phyloP scores from a whole-genome alignment of 495 filamentous ascomycete genomes.

The Penicillium diatomitis region DNA sequence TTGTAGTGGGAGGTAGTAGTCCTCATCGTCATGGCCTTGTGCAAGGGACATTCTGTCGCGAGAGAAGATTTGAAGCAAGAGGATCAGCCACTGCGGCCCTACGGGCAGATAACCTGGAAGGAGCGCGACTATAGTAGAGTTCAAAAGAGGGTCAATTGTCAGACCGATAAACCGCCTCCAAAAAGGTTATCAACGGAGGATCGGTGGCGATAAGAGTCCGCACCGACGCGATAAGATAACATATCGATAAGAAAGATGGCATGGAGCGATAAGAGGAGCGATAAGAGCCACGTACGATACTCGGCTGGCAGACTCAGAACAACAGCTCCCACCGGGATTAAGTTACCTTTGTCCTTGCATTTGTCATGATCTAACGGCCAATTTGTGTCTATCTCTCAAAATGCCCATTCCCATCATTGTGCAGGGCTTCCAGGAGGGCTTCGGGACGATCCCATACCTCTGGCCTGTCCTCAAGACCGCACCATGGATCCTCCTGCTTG shows the following conservation, averaged over 20 bases:
- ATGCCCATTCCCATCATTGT: constrained; percentile 79
- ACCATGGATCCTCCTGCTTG: constrained; percentile 50
- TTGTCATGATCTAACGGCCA: constrained; percentile 5
- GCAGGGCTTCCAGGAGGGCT: constrained; percentile 52
- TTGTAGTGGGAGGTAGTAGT: constrained; percentile 59
- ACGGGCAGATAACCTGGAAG: too few species aligned
- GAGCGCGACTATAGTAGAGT: too few species aligned
- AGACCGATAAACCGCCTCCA: too few species aligned
- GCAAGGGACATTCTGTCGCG: constrained; percentile 1
- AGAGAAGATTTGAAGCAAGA: too few species aligned
- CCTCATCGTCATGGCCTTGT: constrained; percentile 37
- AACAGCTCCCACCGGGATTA: constrained; percentile 1
- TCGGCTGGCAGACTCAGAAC: too few species aligned
- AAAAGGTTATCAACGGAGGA: background rate
- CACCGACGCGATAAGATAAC: too few species aligned
- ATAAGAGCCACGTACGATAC: constrained; percentile 7
- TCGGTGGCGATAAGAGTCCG: background rate
- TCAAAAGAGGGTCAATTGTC: too few species aligned
- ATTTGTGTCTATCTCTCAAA: background rate
- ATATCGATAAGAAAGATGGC: too few species aligned
- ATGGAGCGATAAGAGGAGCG: constrained; percentile 8
- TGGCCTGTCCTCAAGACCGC: constrained; percentile 49
- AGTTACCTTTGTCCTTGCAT: constrained; percentile 1
- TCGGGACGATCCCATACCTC: constrained; percentile 55
- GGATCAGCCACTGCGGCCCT: too few species aligned